Conservation (phyloP, 768 basidiomycete species). For the Xerocomus spinulosus region DNA sequence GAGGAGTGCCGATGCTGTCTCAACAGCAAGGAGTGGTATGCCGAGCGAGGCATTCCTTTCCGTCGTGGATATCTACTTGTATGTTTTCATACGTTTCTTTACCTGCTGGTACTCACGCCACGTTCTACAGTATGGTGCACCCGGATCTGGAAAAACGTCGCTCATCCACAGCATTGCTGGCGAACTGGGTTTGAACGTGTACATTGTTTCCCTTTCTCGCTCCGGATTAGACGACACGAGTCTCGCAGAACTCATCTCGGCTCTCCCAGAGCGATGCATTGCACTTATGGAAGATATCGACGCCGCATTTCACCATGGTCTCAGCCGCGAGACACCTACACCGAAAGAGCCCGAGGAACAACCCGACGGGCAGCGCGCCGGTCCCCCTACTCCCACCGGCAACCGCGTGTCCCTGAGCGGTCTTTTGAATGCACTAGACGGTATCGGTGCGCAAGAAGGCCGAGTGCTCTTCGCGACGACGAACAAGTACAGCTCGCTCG, state of each 20-base stretch:
- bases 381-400: conserved; percentile 10
- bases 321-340: conserved; percentile 31
- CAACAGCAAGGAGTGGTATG: conserved; percentile 65
- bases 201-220: conserved; percentile 65
- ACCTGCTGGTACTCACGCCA: background rate
- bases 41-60: conserved; percentile 75
- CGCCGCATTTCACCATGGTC: conserved; percentile 55
- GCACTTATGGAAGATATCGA: conserved; percentile 85
- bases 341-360: background rate
- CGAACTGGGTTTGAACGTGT: conserved; percentile 71
- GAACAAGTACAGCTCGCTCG: conserved; percentile 65
- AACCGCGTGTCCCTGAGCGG: conserved; percentile 63
- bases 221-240: conserved; percentile 57
- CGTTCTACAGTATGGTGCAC: conserved; percentile 53
- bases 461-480: conserved; percentile 77
- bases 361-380: conserved; percentile 10
- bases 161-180: conserved; percentile 74
- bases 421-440: conserved; percentile 75
- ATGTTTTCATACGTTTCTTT: conserved; percentile 6
- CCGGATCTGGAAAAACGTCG: conserved; percentile 76
- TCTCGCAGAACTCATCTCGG: conserved; percentile 54
- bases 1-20: conserved; percentile 72
- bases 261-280: conserved; percentile 67
- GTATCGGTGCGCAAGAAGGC: conserved; percentile 77
- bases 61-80: conserved; percentile 75